phyloP scores from a whole-genome alignment of 768 basidiomycete species.

The Collybia mongolica region DNA sequence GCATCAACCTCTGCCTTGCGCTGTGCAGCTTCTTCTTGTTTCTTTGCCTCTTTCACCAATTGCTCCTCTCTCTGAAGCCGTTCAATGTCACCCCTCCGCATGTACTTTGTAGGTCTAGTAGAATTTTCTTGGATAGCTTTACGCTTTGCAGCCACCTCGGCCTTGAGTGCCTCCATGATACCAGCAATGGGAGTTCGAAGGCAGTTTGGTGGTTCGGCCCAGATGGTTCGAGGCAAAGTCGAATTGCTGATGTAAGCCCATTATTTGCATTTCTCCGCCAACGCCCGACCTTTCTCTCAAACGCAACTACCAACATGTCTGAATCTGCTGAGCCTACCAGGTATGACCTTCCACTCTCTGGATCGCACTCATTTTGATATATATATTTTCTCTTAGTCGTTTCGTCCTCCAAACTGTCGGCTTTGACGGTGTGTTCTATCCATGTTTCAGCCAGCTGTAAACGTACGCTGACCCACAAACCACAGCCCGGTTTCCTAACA shows the following conservation, averaged over 20 bases:
- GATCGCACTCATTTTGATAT: conserved; percentile 12
- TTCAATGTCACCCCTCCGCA: conserved; percentile 90
- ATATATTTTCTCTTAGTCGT: conserved; percentile 57
- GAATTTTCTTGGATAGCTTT: conserved; percentile 61
- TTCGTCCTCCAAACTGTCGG: conserved; percentile 92
- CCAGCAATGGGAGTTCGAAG: neutral
- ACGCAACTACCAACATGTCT: conserved; percentile 52
- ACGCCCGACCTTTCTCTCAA: conserved; percentile 29
- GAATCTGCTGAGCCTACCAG: conserved; percentile 41
- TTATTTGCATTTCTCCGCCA: conserved; percentile 32
- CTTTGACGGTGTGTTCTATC: conserved; percentile 71
- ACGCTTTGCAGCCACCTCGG: conserved; percentile 86
- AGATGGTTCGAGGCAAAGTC: conserved; percentile 13
- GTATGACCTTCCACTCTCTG: neutral
- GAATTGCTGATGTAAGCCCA: conserved; percentile 34
- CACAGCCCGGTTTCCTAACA: conserved; percentile 85
- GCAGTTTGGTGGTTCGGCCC: conserved; percentile 4
- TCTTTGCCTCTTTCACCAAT: conserved; percentile 33
- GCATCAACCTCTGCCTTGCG: conserved; percentile 24
- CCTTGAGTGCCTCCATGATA: conserved; percentile 86
- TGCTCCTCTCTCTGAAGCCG: conserved; percentile 47
- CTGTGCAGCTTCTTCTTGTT: conserved; percentile 15
- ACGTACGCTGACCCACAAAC: conserved; percentile 5
- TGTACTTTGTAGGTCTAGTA: conserved; percentile 76
- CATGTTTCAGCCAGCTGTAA: neutral